Evolutionary conservation across 306 rosid genomes (phyloP).

Genomic region (Glycine soja): DNA sequence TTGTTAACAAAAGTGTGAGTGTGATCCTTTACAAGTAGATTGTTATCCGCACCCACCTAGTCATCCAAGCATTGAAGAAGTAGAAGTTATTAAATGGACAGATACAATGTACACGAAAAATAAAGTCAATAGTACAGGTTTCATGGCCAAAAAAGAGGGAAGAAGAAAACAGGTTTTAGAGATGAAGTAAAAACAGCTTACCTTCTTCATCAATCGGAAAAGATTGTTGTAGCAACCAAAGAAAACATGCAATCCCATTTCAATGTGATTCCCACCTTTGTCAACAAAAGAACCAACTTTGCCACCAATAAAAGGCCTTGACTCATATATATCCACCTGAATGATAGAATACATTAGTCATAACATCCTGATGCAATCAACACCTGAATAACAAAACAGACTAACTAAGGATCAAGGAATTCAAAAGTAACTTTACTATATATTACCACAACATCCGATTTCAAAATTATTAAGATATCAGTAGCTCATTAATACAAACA

Average conservation of each 20-base stretch:
- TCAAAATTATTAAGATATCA: not conserved
- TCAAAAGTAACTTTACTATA: not conserved
- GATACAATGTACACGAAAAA: slow-evolving; percentile 9
- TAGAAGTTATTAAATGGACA: slow-evolving; percentile 6
- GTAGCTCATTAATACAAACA: not conserved
- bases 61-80: slow-evolving; percentile 35
- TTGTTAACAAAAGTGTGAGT: slow-evolving; percentile 94
- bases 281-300: slow-evolving; percentile 98
- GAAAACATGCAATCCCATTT: slow-evolving; percentile 99
- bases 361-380: slow-evolving; percentile 5
- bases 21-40: slow-evolving; percentile 96
- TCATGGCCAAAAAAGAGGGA: slow-evolving; percentile 18
- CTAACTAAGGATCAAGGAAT: not conserved
- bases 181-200: slow-evolving; percentile 45
- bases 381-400: slow-evolving; percentile 16
- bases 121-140: slow-evolving; percentile 20
- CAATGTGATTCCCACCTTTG: slow-evolving; percentile 89
- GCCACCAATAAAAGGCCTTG: slow-evolving; percentile 90
- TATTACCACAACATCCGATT: slow-evolving; percentile 24
- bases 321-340: slow-evolving; percentile 98
- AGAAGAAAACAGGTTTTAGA: not conserved
- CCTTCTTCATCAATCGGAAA: slow-evolving; percentile 97
- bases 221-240: slow-evolving; percentile 98
- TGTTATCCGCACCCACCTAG: slow-evolving; percentile 88
- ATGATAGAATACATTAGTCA: slow-evolving; percentile 35